Percentiles rank a stretch among this genome's conserved stretches.
Conservation (phyloP, 1,284 basidiomycete species). For the Cerrena zonata region DNA sequence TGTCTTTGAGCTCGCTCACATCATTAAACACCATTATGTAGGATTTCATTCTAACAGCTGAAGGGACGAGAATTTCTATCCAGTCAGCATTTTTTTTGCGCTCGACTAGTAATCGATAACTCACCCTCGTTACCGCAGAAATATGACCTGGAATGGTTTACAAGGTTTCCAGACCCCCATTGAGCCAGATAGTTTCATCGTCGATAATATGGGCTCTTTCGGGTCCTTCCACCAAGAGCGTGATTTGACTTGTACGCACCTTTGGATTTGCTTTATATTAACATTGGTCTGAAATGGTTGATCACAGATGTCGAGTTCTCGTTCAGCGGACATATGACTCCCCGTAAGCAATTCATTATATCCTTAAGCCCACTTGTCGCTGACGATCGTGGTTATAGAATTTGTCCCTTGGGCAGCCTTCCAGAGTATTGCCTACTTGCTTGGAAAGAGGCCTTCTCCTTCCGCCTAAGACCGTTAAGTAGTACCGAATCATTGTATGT, state of each 20-base stretch:
- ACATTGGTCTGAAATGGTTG: not conserved
- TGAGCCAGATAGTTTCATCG: slow-evolving; percentile 56
- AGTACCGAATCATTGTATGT: not conserved
- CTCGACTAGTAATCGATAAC: not conserved
- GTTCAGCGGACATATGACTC: slow-evolving; percentile 63
- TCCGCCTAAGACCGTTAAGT: not conserved
- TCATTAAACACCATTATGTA: slow-evolving; percentile 48
- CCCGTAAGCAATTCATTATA: slow-evolving; percentile 36
- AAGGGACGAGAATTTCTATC: not conserved
- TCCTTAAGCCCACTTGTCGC: not conserved
- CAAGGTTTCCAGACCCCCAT: slow-evolving; percentile 73
- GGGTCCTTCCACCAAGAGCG: slow-evolving; percentile 63
- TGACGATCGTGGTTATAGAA: slow-evolving; percentile 17
- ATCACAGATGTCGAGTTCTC: slow-evolving; percentile 56
- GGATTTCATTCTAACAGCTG: slow-evolving; percentile 2
- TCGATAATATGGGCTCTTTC: slow-evolving; percentile 61
- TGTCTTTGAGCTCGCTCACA: slow-evolving; percentile 28
- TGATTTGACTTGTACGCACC: slow-evolving; percentile 31
- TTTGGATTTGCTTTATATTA: not conserved
- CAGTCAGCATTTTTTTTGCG: slow-evolving; percentile 31
- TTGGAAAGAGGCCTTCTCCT: slow-evolving; percentile 49
- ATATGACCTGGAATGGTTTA: slow-evolving; percentile 64
- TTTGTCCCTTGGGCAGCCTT: slow-evolving; percentile 42
- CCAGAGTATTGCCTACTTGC: slow-evolving; percentile 63
- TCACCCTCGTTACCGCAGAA: slow-evolving; percentile 26